phyloP scores from a whole-genome alignment of 1,139 yeast genomes.

The Protomyces arabidopsidicola region DNA sequence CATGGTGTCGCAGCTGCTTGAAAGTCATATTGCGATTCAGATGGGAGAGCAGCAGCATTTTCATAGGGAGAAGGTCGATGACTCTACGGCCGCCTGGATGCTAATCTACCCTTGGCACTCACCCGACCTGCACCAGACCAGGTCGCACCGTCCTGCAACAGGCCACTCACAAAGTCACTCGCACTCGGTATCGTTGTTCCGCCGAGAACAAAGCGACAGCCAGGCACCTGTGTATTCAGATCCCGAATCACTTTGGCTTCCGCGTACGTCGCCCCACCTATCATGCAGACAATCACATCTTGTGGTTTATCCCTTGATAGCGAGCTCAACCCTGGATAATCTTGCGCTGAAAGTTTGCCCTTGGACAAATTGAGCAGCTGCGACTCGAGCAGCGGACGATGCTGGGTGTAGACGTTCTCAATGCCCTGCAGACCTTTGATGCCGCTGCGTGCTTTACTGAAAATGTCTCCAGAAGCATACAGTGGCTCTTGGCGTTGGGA shows the following conservation, averaged over 20 bases:
- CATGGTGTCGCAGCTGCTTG: too few species aligned
- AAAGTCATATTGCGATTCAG: too few species aligned
- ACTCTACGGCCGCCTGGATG: neutral
- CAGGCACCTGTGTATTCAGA: constrained; percentile 47
- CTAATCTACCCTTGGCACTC: constrained; percentile 3
- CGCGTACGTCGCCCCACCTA: constrained; percentile 90
- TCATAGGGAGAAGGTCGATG: too few species aligned
- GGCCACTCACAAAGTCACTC: constrained; percentile 47
- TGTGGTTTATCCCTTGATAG: constrained; percentile 49
- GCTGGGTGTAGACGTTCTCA: constrained; percentile 63
- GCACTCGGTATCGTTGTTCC: constrained; percentile 69
- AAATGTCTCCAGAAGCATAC: constrained; percentile 42
- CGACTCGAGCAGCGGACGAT: constrained; percentile 65
- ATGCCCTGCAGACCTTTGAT: constrained; percentile 47
- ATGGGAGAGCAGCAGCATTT: too few species aligned
- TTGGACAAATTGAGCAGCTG: constrained; percentile 50
- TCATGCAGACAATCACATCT: constrained; percentile 72
- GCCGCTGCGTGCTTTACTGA: constrained; percentile 46
- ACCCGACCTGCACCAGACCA: constrained; percentile 7
- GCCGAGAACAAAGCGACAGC: constrained; percentile 63
- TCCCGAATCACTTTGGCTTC: constrained; percentile 81
- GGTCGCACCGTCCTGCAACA: constrained; percentile 2
- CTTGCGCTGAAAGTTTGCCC: constrained; percentile 49
- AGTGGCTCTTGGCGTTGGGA: constrained; percentile 47
- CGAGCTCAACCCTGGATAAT: constrained; percentile 45